Conservation (phyloP, 768 basidiomycete species). For the Naganishia friedmannii region DNA sequence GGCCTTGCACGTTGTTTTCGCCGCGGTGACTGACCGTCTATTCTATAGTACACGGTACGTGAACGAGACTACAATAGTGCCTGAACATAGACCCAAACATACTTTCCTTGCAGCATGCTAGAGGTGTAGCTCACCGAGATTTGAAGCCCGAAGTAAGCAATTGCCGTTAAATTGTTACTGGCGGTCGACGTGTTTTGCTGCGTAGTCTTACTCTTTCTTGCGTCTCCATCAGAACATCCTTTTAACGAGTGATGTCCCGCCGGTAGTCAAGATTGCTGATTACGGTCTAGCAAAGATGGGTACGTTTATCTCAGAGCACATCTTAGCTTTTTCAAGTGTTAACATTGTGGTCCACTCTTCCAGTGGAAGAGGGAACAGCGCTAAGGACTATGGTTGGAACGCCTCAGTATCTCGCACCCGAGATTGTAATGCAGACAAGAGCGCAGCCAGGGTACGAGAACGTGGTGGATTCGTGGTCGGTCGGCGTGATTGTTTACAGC, state of each 20-base stretch:
- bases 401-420: constrained; percentile 54
- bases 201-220: not conserved
- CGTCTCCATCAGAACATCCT: constrained; percentile 7
- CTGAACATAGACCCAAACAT: not conserved
- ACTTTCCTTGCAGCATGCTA: constrained; percentile 50
- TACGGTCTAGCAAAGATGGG: constrained; percentile 87
- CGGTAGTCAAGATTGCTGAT: constrained; percentile 83
- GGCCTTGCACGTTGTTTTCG: not conserved
- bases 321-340: not conserved
- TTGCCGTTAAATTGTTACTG: no score
- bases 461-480: constrained; percentile 91
- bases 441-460: constrained; percentile 68
- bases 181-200: not conserved
- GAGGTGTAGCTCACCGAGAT: constrained; percentile 86
- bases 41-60: constrained; percentile 31
- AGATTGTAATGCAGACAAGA: constrained; percentile 70
- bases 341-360: not conserved
- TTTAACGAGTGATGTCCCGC: constrained; percentile 65
- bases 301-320: constrained; percentile 6
- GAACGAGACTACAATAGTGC: constrained; percentile 5
- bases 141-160: constrained; percentile 64
- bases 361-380: constrained; percentile 30
- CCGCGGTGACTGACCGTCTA: not conserved
- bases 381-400: constrained; percentile 85
- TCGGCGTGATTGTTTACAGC: constrained; percentile 87